Percentiles rank a stretch among this genome's conserved stretches.
phyloP scores from a whole-genome alignment of 2,329 filamentous ascomycete genomes.

The Hypoxylon sp. region DNA sequence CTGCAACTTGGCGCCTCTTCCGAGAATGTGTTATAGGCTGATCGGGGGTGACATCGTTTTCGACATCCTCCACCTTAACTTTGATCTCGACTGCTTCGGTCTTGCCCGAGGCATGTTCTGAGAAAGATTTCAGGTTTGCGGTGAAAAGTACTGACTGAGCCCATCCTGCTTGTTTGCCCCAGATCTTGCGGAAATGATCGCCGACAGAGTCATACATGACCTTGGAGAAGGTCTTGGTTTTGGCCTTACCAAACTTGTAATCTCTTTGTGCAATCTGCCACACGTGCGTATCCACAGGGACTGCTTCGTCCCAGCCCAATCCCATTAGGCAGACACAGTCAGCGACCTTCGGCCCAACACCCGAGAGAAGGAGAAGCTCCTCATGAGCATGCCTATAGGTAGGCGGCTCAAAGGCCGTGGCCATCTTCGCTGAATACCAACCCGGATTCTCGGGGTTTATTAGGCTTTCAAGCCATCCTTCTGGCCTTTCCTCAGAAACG shows the following conservation, averaged over 20 bases:
- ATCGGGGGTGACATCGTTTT: slow-evolving; percentile 36
- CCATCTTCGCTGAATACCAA: slow-evolving; percentile 64
- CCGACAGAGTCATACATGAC: slow-evolving; percentile 90
- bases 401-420: slow-evolving; percentile 62
- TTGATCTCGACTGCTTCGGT: slow-evolving; percentile 47
- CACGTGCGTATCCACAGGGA: slow-evolving; percentile 97
- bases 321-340: slow-evolving; percentile 98
- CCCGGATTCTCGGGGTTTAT: slow-evolving; percentile 80
- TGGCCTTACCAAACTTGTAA: slow-evolving; percentile 89
- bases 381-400: slow-evolving; percentile 86
- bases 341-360: slow-evolving; percentile 95
- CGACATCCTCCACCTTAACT: slow-evolving; percentile 41
- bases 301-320: slow-evolving; percentile 92
- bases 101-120: slow-evolving; percentile 69
- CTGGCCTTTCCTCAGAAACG: slow-evolving; percentile 74
- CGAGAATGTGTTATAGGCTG: slow-evolving; percentile 32
- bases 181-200: slow-evolving; percentile 88
- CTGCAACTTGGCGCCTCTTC: slow-evolving; percentile 45
- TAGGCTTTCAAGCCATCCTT: slow-evolving; percentile 81
- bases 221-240: slow-evolving; percentile 88
- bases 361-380: slow-evolving; percentile 81
- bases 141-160: slow-evolving; percentile 97
- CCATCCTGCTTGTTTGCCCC: slow-evolving; percentile 96
- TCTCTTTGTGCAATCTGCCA: slow-evolving; percentile 98
- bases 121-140: slow-evolving; percentile 88